These are phyloP conservation scores for Mycena sanguinolenta DNA, from an alignment of 768 basidiomycete genomes.

Conservation along the genomic window DNA sequence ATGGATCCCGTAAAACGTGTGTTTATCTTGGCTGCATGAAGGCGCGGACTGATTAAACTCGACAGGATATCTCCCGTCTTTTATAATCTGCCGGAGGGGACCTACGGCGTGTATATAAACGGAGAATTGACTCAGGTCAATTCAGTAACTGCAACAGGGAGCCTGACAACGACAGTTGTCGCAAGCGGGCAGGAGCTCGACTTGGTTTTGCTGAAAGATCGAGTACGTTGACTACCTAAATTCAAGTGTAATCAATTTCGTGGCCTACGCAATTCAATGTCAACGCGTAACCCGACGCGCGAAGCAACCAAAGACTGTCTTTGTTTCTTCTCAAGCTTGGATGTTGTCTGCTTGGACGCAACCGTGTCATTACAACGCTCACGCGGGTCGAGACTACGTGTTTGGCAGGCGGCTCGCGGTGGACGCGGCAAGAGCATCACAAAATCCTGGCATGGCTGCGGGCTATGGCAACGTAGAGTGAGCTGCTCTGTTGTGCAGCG, in stretches of 20 bases:
- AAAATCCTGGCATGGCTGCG: too few relatives aligned
- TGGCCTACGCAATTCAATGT: too few relatives aligned
- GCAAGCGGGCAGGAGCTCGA: conserved; percentile 21
- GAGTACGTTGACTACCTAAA: neutral
- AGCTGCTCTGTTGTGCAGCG: too few relatives aligned
- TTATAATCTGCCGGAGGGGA: conserved; percentile 26
- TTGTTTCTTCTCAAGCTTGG: too few relatives aligned
- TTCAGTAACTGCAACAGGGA: neutral
- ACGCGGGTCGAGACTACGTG: too few relatives aligned
- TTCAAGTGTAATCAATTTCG: neutral
- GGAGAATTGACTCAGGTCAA: neutral
- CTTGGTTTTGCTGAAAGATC: conserved; percentile 18
- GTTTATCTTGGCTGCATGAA: neutral
- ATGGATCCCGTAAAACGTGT: conserved; percentile 19
- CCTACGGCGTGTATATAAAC: conserved; percentile 23
- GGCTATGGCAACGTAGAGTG: too few relatives aligned
- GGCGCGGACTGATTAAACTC: neutral
- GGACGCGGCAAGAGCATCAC: too few relatives aligned
- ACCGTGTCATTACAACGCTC: too few relatives aligned
- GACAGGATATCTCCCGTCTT: conserved; percentile 25
- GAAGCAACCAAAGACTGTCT: too few relatives aligned
- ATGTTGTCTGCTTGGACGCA: too few relatives aligned
- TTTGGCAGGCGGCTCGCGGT: too few relatives aligned
- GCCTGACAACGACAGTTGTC: neutral
- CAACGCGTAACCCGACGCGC: too few relatives aligned